These are phyloP conservation scores for Beta corolliflora DNA, from an alignment of 179 eudicot genomes.

Conservation along the genomic window DNA sequence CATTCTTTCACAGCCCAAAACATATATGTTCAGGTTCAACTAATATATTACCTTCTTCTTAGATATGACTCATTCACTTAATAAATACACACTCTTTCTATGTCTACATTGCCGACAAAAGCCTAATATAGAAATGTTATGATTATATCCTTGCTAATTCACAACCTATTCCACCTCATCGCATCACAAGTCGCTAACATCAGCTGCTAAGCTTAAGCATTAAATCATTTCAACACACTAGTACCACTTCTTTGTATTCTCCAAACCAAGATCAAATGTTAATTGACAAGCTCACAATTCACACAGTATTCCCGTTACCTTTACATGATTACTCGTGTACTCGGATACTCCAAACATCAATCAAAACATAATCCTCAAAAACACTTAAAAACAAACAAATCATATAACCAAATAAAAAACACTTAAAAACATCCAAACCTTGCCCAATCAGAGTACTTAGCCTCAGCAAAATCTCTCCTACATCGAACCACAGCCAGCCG, in stretches of 20 bases:
- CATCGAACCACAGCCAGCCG: conserved; percentile 75
- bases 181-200: too few relatives aligned
- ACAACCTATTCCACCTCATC: background rate
- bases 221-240: background rate
- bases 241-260: background rate
- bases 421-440: conserved; percentile 48
- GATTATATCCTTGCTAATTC: background rate
- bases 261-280: background rate
- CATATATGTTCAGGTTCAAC: background rate
- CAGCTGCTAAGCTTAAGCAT: background rate
- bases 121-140: background rate
- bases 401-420: background rate
- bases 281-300: background rate
- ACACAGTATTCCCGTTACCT: background rate
- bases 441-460: conserved; percentile 94
- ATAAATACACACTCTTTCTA: background rate
- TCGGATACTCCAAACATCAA: background rate
- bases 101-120: background rate
- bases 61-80: background rate
- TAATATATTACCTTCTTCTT: background rate
- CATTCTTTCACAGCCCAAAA: background rate
- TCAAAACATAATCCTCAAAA: background rate
- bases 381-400: background rate
- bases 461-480: conserved; percentile 71
- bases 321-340: background rate